Evolutionary conservation across 257 asterid species (phyloP), one percentile per base, ranked within the genome.

Genomic region (Oldenlandia corymbosa): DNA sequence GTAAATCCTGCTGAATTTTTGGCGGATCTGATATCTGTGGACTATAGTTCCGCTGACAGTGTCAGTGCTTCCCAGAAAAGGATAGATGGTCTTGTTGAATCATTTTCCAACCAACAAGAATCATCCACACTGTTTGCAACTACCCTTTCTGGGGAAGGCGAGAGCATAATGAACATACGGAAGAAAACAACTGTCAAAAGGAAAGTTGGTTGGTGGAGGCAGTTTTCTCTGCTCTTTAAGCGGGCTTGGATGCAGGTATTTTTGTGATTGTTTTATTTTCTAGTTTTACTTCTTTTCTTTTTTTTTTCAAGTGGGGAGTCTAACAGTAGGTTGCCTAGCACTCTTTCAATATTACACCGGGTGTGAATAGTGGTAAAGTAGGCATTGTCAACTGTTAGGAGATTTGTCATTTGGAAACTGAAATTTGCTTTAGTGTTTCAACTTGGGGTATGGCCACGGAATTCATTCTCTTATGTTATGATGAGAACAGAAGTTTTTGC

Each of bases 161-260:
- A 70, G 64, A 71, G 62, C 56, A 60, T 42, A 64, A 49, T 62
- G 72, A 82, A 61, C 59, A 46, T 58, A 39, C 70, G 73, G 73
- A 84, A 72, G 76, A 84, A 75, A 78, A 58, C 71, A 28, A 68
- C 65, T 30, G 62, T 73, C 30, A 87, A 78, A 70, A 78, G 64
- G 16, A 89, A 84, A 82, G 88, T 83, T 78, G 84, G 90, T 64
- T 85, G 96, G 96, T 85, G 91, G 95, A 83, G 78, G 75, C 99
- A 92, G 77, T 92, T 92, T 50, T 56, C 69, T 58, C 74, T 92
- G 58, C 97, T 92, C 71, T 89, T 92, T 65, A 89, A 74, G 73
- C 97, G 97, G 60, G 99, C 97, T 32, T 92, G 97, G 99, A 84
- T 89, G 99, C 99, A 92, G 90, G 99, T 82, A 74, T 49, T 63